Evolutionary conservation across 2,329 filamentous ascomycete species (phyloP).

Genomic region (Biscogniauxia mediterranea): DNA sequence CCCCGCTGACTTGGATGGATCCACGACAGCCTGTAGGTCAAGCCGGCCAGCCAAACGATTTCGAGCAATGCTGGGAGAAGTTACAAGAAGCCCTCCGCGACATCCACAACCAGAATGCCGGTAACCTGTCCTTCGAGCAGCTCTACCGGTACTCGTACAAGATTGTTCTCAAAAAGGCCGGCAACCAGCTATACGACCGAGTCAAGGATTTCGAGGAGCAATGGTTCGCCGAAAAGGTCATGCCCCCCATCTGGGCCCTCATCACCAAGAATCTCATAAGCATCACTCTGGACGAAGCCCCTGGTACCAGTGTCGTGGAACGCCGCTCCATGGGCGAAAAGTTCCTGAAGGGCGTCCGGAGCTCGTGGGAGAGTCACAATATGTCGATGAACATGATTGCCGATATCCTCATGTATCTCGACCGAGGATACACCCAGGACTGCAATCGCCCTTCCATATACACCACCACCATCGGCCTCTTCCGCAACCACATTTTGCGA

Average conservation of each 20-base stretch:
- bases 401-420: slow-evolving; percentile 97
- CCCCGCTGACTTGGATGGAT: slow-evolving; percentile 9
- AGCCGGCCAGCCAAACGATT: slow-evolving; percentile 65
- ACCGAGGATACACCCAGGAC: slow-evolving; percentile 78
- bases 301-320: slow-evolving; percentile 69
- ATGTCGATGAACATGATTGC: slow-evolving; percentile 95
- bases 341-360: slow-evolving; percentile 73
- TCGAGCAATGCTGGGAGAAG: slow-evolving; percentile 80
- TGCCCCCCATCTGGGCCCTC: slow-evolving; percentile 66
- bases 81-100: slow-evolving; percentile 76
- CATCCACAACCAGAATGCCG: slow-evolving; percentile 91
- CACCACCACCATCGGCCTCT: slow-evolving; percentile 79
- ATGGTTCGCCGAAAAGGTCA: slow-evolving; percentile 76
- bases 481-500: slow-evolving; percentile 80
- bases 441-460: slow-evolving; percentile 74
- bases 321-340: slow-evolving; percentile 76
- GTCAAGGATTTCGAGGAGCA: slow-evolving; percentile 78
- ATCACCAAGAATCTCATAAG: slow-evolving; percentile 66
- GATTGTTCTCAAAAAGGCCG: slow-evolving; percentile 85
- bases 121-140: slow-evolving; percentile 87
- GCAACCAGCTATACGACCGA: slow-evolving; percentile 73
- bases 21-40: slow-evolving; percentile 26
- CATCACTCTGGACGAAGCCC: slow-evolving; percentile 55
- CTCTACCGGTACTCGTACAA: slow-evolving; percentile 93
- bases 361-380: slow-evolving; percentile 86